Base-by-base conservation (phyloP, 2,329 filamentous ascomycete genomes). In the Neurospora crassa region DNA sequence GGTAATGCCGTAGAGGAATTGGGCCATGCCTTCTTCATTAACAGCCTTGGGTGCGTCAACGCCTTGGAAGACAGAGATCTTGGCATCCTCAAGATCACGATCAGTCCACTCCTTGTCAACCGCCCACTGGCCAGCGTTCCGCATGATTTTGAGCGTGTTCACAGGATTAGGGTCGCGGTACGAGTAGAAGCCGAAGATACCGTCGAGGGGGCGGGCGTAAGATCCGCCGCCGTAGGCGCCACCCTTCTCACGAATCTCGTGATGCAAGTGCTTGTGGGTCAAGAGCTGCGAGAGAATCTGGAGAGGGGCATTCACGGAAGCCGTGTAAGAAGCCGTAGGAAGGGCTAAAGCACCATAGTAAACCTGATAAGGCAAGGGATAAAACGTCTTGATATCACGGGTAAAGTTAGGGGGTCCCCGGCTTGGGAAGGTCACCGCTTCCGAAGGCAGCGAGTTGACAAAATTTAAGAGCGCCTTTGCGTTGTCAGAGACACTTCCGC, bases 211-310 rank as follows among this genome's bases (percentile, higher is more conserved):
- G 34, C 90, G 89, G 67, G 92, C 91, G 79, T 93, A 95, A 1
- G 96, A 95, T 16, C 94, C 94, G 29, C 93, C 96, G 67, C 96
- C 96, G 76, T 99, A 99, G 0, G 96, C 96, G 45, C 96, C 96
- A 41, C 96, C 96, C 82, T 98, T 98, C 79, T 99, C 96, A 70
- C 96, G 92, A 75, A 99, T 97, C 81, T 98, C 96, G 76, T 97
- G 95, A 79, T 99, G 96, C 40, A 99, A 86, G 78, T 97, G 92
- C 81, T 97, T 97, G 83, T 99, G 95, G 0, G 95, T 98, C 41
- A 99, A 87, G 20, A 99, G 88, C 79, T 97, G 93, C 14, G 94
- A 90, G 29, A 99, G 89, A 53, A 98, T 91, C 77, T 95, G 93
- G 18, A 98, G 89, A 0, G 94, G 88, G 1, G 96, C 93, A 53